Base-by-base conservation (phyloP, 2,329 filamentous ascomycete species). In the Chaetomium sp. region DNA sequence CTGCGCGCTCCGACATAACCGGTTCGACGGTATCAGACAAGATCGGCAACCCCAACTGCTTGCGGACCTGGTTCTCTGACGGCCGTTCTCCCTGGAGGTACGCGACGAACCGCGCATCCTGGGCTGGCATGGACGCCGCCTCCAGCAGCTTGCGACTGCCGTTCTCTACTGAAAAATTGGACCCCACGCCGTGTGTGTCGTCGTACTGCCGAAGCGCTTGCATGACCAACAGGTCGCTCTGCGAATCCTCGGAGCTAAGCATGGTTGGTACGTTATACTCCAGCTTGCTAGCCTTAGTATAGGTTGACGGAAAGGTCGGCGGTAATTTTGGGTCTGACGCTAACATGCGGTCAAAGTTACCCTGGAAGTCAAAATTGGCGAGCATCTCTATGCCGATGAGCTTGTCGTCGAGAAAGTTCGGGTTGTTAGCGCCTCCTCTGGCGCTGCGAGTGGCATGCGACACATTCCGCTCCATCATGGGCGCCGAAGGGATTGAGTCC, bases 361-460 rank as follows among this genome's bases (percentile, higher is more conserved):
- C 73, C 0, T 80, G 79, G 34, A 82, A 72, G 63, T 82, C 79
- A 59, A 84, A 79, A 62, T 80, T 84, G 56, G 77, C 73, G 45
- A 86, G 73, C 27, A 77, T 80, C 65, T 86, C 82, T 34, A 85
- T 74, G 11, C 82, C 83, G 10, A 82, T 71, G 41, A 81, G 71
- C 63, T 77, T 80, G 65, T 81, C 79, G 59, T 84, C 81, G 38
- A 78, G 65, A 58, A 81, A 80, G 63, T 81, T 82, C 53, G 78
- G 75, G 57, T 74, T 74, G 52, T 76, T 71, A 33, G 70, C 72
- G n/a, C 74, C 72, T 12, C 74, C 80, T 32, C 82, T 76, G 19
- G 80, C 85, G 68, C 82, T 86, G 44, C 83, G 75, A 14, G 84
- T 86, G 10, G 80, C 80, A 57, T 86, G 82, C 8, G 83, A 86